These are phyloP conservation scores for Juncus effusus DNA, from an alignment of 176 grass and related monocot genomes.

Conservation along the genomic window DNA sequence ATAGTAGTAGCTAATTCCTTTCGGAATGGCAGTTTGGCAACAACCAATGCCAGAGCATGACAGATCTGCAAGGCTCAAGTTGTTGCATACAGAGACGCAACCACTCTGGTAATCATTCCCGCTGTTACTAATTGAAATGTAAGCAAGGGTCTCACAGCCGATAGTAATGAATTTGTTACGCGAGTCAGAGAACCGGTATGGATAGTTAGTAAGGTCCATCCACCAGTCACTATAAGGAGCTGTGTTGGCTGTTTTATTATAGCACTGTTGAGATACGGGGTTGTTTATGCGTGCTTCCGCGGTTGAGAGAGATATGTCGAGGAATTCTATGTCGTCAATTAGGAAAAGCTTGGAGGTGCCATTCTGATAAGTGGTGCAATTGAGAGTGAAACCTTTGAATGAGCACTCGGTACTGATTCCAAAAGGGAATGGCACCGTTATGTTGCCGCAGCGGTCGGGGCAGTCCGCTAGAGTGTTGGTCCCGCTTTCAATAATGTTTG, in stretches of 20 bases:
- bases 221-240: fast-evolving
- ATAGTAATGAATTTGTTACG: slow-evolving; percentile 23
- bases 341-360: slow-evolving; percentile 5
- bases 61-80: background rate
- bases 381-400: background rate
- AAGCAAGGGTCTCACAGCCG: slow-evolving; percentile 6
- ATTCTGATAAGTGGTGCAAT: background rate
- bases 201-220: background rate
- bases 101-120: background rate
- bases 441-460: background rate
- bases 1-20: background rate
- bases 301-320: background rate
- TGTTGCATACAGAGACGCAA: background rate
- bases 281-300: slow-evolving; percentile 17
- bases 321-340: background rate
- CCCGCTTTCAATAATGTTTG: too few relatives aligned
- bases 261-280: slow-evolving; percentile 8
- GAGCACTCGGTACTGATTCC: slow-evolving; percentile 1
- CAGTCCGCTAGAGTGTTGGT: background rate
- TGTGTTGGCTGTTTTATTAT: background rate
- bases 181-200: slow-evolving; percentile 7
- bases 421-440: slow-evolving; percentile 27
- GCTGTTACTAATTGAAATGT: background rate
- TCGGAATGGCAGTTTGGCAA: slow-evolving; percentile 15
- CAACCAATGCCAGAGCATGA: slow-evolving; percentile 33